Evolutionary conservation across 495 filamentous ascomycete genomes (phyloP).

Genomic region (Hypoxylon lenormandii): DNA sequence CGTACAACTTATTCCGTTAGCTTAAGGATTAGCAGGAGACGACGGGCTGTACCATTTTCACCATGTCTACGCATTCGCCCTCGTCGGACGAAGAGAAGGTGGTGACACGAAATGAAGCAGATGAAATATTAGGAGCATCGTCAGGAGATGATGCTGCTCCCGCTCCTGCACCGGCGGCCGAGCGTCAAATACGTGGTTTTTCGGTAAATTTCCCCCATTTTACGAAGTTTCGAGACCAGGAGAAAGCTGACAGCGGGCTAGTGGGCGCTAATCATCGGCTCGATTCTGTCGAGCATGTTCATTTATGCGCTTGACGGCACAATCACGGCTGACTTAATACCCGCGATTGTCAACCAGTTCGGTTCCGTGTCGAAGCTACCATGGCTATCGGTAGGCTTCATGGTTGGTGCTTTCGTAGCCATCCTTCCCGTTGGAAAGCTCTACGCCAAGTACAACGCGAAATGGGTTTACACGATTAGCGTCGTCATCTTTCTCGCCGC

Average conservation of each 20-base stretch:
- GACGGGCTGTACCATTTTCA: not conserved
- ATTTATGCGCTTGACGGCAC: slow-evolving; percentile 69
- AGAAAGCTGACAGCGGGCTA: not conserved
- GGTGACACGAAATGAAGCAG: not conserved
- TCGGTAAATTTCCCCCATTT: not conserved
- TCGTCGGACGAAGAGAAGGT: not conserved
- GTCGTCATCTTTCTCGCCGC: slow-evolving; percentile 61
- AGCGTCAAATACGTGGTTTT: not conserved
- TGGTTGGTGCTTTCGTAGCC: not conserved
- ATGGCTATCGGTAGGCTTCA: slow-evolving; percentile 65
- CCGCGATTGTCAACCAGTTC: slow-evolving; percentile 61
- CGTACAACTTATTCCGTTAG: not conserved
- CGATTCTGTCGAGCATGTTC: slow-evolving; percentile 62
- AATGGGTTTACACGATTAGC: slow-evolving; percentile 10
- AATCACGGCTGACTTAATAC: slow-evolving; percentile 69
- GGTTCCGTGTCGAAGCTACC: slow-evolving; percentile 62
- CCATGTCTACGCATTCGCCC: not conserved
- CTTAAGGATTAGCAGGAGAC: not conserved
- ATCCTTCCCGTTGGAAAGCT: slow-evolving; percentile 2
- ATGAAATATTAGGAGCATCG: not conserved
- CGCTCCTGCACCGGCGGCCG: not conserved
- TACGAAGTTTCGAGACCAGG: not conserved
- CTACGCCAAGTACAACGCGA: slow-evolving; percentile 8
- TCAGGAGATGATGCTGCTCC: not conserved
- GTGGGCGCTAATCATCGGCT: slow-evolving; percentile 57